Conservation (phyloP, 1,284 basidiomycete genomes). For the Coniophora puteana region DNA sequence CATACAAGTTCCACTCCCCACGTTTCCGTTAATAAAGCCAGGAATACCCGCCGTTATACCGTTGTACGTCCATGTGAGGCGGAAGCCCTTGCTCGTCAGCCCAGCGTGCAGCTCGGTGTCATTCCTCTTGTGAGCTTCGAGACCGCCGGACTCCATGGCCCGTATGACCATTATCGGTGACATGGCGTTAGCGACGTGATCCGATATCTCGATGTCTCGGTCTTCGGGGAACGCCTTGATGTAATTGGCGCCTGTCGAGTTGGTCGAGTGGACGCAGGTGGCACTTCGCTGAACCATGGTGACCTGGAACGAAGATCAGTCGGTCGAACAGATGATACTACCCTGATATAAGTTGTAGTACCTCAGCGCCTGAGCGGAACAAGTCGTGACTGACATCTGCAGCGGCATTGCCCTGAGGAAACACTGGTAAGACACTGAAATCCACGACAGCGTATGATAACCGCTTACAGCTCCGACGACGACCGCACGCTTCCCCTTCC, state of each 20-base stretch:
- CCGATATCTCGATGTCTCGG: neutral
- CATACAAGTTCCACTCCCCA: neutral
- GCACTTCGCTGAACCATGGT: conserved; percentile 4
- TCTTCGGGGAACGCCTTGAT: neutral
- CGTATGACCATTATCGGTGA: conserved; percentile 1
- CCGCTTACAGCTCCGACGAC: conserved; percentile 3
- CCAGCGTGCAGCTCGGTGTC: conserved; percentile 3
- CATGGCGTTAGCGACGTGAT: conserved; percentile 1
- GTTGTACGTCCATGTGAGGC: neutral
- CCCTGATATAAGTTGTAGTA: neutral
- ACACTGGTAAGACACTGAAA: neutral
- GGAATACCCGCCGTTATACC: neutral
- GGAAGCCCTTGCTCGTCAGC: conserved; percentile 2
- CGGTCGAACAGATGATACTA: neutral
- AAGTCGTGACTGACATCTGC: conserved; percentile 4
- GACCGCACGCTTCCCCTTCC: neutral
- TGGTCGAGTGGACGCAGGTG: neutral
- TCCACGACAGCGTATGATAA: neutral
- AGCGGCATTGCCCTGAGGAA: conserved; percentile 1
- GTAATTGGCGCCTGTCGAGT: neutral
- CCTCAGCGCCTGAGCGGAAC: conserved; percentile 1
- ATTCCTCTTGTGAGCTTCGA: neutral
- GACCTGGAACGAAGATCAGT: too few relatives aligned
- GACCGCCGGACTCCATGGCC: neutral
- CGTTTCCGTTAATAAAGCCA: neutral